A percentile compares a stretch with the other conserved stretches of the same genome.
phyloP scores from a whole-genome alignment of 2,329 filamentous ascomycete species.

The Epichloe aotearoae region DNA sequence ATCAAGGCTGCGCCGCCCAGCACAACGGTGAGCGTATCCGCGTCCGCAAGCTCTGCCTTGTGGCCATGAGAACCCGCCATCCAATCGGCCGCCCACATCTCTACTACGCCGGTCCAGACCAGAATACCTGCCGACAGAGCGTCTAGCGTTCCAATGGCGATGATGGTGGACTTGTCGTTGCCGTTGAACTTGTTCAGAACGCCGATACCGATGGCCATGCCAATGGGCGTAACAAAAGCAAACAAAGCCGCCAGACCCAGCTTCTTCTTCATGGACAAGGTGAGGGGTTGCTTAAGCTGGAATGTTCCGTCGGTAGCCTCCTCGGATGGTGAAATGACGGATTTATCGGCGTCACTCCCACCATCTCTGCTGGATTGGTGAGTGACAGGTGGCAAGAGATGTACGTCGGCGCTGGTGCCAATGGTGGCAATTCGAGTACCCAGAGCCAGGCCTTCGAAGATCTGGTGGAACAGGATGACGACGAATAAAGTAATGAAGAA shows the following conservation, averaged over 20 bases:
- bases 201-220: slow-evolving; percentile 70
- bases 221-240: slow-evolving; percentile 59
- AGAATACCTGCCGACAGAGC: slow-evolving; percentile 63
- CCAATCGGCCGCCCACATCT: slow-evolving; percentile 72
- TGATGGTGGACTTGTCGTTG: slow-evolving; percentile 52
- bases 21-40: slow-evolving; percentile 32
- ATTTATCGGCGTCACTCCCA: slow-evolving; percentile 16
- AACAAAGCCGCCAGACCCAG: slow-evolving; percentile 50
- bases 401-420: slow-evolving; percentile 15
- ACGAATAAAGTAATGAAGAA: slow-evolving; percentile 45
- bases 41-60: slow-evolving; percentile 37
- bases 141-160: slow-evolving; percentile 62
- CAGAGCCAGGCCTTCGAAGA: slow-evolving; percentile 65
- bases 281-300: slow-evolving; percentile 8
- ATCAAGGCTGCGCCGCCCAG: slow-evolving; percentile 42
- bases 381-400: slow-evolving; percentile 11
- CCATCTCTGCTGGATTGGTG: slow-evolving; percentile 4
- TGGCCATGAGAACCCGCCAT: slow-evolving; percentile 31
- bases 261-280: slow-evolving; percentile 35
- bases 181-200: slow-evolving; percentile 60
- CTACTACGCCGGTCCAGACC: slow-evolving; percentile 66
- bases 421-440: slow-evolving; percentile 57
- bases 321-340: slow-evolving; percentile 8
- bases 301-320: slow-evolving; percentile 8
- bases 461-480: slow-evolving; percentile 66